A percentile compares a stretch with the other conserved stretches of the same genome.
Conservation (phyloP, 805 yeast genomes). For the Metschnikowia lachancei region DNA sequence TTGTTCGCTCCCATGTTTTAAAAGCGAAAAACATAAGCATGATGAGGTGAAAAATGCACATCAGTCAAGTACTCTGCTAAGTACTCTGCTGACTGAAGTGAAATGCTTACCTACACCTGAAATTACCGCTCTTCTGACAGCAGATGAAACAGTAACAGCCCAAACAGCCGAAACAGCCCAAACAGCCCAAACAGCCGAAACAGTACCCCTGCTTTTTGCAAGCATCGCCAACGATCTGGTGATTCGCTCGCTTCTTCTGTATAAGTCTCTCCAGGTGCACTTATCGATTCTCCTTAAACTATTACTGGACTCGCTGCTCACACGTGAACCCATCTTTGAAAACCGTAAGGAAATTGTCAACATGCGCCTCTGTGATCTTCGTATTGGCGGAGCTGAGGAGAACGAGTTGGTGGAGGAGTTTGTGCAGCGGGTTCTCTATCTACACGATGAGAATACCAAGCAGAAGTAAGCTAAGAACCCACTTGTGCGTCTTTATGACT, state of each 20-base stretch:
- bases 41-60: neutral
- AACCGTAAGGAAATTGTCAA: constrained; percentile 59
- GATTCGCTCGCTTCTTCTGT: constrained; percentile 46
- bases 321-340: constrained; percentile 51
- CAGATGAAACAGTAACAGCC: too few relatives aligned
- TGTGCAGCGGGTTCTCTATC: constrained; percentile 40
- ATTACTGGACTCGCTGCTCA: constrained; percentile 42
- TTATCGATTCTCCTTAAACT: constrained; percentile 48
- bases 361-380: constrained; percentile 55
- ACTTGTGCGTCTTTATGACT: neutral
- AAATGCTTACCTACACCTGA: too few relatives aligned
- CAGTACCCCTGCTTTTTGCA: constrained; percentile 3
- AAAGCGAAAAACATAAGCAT: constrained; percentile 40
- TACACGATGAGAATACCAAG: constrained; percentile 7
- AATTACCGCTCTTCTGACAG: too few relatives aligned
- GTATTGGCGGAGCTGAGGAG: constrained; percentile 63
- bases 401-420: constrained; percentile 73
- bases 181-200: too few relatives aligned
- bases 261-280: constrained; percentile 57
- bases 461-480: neutral
- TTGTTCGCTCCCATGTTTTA: constrained; percentile 65
- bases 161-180: too few relatives aligned
- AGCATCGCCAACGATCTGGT: constrained; percentile 38
- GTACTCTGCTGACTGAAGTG: neutral
- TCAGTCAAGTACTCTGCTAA: neutral